Base-by-base conservation (phyloP, 2,329 filamentous ascomycete genomes). In the Sporothrix inflata region DNA sequence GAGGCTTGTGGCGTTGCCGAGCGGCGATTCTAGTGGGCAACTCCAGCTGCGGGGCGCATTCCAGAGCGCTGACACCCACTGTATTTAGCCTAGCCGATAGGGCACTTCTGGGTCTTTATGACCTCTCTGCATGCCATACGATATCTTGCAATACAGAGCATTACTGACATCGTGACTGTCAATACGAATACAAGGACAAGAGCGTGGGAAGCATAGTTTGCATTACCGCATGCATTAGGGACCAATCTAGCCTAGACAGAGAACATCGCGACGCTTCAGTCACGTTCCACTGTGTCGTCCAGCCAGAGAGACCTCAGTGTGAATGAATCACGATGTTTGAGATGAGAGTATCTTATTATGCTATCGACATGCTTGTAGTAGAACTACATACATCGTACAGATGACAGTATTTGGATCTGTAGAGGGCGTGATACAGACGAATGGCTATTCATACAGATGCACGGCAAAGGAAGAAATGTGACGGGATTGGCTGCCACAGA, bases 1-100 rank as follows among this genome's bases (percentile, higher is more conserved):
- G 38, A 27, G 40, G 12, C 7, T 49, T 51, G 55, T 38, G 12
- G 45, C 57, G 69, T 70, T 70, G 69, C 69, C 69, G n/a, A 63
- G 69, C 55, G 60, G 55, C 68, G 68, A n/a, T 40, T 63, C 45
- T 49, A 63, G 69, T 30, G 42, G 69, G 42, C 27, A 51, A 16
- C 16, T 19, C 55, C 30, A n/a, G 16, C 40, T 60, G 53, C 61
- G n/a, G 19, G 30, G n/a, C 7, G 55, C 55, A 70, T 63, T 70
- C 69, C 57, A 70, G 51, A 34, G 38, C 47, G 21, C 38, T 65
- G 11, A 45, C 38, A 27, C 12, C 60, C 60, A 63, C 60, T 65
- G 38, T 65, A 45, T 45, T 27, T 6, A 7, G 60, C n/a, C 38
- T 45, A 45, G 60, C 21, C n/a, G 40, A 12, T 12, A 65, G 60